Percentiles rank a stretch among this genome's conserved stretches.
Evolutionary conservation across 768 basidiomycete genomes (phyloP).

Genomic region (Rhizopogon vulgaris): DNA sequence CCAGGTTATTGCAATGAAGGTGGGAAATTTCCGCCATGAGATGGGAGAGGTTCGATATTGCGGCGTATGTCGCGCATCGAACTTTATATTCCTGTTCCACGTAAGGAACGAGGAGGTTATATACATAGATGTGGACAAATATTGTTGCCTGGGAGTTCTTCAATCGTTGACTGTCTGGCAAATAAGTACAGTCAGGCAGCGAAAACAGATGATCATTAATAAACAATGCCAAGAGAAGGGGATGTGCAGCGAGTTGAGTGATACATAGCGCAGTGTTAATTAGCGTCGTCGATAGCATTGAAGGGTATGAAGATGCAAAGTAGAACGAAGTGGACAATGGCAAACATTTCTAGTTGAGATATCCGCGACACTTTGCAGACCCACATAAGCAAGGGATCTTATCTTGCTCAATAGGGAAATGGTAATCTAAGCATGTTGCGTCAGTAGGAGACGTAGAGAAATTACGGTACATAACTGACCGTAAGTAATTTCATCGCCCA

Average conservation of each 20-base stretch:
- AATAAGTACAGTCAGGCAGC: neutral
- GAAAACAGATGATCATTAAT: constrained; percentile 3
- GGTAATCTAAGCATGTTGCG: constrained; percentile 65
- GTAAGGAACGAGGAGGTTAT: too few species aligned
- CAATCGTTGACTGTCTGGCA: too few species aligned
- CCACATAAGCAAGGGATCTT: constrained; percentile 93
- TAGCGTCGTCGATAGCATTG: constrained; percentile 9
- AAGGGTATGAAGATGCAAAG: constrained; percentile 5
- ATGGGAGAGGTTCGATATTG: too few species aligned
- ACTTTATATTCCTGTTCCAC: too few species aligned
- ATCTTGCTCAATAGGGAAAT: constrained; percentile 98
- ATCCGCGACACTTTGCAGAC: constrained; percentile 87
- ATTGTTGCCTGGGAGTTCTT: too few species aligned
- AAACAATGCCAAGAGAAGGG: constrained; percentile 5
- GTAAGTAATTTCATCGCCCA: constrained; percentile 97
- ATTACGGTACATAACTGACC: constrained; percentile 46
- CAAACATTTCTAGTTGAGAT: constrained; percentile 71
- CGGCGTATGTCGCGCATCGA: too few species aligned
- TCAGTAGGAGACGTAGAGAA: neutral
- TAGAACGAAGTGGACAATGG: constrained; percentile 2
- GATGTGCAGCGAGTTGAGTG: constrained; percentile 20
- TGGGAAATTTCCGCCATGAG: too few species aligned
- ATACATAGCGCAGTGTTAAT: constrained; percentile 26
- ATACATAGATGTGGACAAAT: too few species aligned
- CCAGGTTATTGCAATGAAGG: too few species aligned